Evolutionary conservation across 495 filamentous ascomycete species (phyloP), one percentile per base, ranked within the genome.

Genomic region (Tricharina praecox): DNA sequence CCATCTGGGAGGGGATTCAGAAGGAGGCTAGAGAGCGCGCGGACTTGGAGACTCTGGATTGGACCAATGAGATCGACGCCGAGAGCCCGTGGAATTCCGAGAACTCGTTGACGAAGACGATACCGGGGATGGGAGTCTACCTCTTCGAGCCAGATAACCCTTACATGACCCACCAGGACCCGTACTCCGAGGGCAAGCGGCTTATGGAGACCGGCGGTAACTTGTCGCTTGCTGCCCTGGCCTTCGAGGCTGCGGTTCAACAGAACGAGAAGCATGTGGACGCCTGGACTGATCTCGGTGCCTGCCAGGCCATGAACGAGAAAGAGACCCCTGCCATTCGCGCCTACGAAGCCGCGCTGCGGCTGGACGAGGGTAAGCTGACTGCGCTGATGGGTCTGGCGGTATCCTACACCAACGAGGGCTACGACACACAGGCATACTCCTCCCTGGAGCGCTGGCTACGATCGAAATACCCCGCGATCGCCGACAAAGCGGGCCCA

Each of bases 361-460:
- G 84, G 63, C 67, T 88, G 7, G 85, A 95, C 55, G 76, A 84
- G 1, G 75, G 76, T 54, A 94, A 93, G 56, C 72, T 93, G 4
- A 71, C 81, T 33, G 88, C 90, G 1, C 69, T 96, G 24, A 95
- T 99, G 86, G 85, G 82, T 3, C 71, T 99, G 9, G 85, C 88
- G 33, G 90, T 99, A 34, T 87, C 81, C n/a, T 99, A 96, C 64
- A 96, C 92, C 26, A 99, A 99, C 67, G 90, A 99, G 64, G 90
- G 88, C 50, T 96, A 96, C 68, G 90, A 96, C 61, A 83, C 78
- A 52, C 88, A 85, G 18, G 92, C 90, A 49, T 99, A 96, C 69
- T 82, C 88, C 23, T 94, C 87, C 15, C 73, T 99, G 13, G 92
- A 99, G 67, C 82, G 86, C 54, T 99, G 90, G 90, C 75, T 99